Percentiles rank a stretch among this genome's conserved stretches.
Evolutionary conservation across 2,329 filamentous ascomycete genomes (phyloP).

Genomic region (Diplodia mutila): DNA sequence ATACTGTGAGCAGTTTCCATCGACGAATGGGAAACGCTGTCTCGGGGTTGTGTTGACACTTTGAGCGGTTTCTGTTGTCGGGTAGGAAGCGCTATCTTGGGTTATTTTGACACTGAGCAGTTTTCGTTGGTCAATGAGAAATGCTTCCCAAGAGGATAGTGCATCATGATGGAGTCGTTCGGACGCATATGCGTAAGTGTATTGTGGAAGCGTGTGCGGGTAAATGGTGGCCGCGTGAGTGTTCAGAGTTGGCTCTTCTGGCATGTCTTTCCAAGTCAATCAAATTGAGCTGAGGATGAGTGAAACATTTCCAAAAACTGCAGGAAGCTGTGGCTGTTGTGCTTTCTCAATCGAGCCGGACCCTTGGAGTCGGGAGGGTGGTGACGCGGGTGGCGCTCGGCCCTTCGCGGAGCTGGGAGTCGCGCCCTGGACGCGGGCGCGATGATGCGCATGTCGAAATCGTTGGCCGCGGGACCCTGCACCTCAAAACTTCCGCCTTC

Average conservation of each 20-base stretch:
- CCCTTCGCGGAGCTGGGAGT: not conserved
- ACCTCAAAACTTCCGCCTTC: conserved; percentile 6
- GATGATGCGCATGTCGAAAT: conserved; percentile 22
- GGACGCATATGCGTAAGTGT: not conserved
- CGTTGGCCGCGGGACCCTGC: conserved; percentile 1
- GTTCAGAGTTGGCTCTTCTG: not conserved
- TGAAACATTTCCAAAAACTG: not conserved
- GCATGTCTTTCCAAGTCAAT: not conserved
- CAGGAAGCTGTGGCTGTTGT: not conserved
- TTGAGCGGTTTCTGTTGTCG: no score
- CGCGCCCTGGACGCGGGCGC: conserved; percentile 9
- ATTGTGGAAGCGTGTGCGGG: not conserved
- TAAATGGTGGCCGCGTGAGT: not conserved
- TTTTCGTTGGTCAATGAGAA: no score
- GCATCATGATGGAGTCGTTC: not conserved
- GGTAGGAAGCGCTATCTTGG: no score
- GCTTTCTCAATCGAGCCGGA: not conserved
- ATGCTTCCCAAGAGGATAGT: not conserved
- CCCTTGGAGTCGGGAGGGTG: no score
- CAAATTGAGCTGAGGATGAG: not conserved
- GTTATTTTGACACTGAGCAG: not conserved
- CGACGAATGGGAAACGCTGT: no score
- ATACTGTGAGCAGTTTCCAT: no score
- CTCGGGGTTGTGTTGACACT: no score
- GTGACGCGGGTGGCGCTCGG: conserved; percentile 22